phyloP scores from a whole-genome alignment of 73 alveolate species.

The Uronychia binucleata region DNA sequence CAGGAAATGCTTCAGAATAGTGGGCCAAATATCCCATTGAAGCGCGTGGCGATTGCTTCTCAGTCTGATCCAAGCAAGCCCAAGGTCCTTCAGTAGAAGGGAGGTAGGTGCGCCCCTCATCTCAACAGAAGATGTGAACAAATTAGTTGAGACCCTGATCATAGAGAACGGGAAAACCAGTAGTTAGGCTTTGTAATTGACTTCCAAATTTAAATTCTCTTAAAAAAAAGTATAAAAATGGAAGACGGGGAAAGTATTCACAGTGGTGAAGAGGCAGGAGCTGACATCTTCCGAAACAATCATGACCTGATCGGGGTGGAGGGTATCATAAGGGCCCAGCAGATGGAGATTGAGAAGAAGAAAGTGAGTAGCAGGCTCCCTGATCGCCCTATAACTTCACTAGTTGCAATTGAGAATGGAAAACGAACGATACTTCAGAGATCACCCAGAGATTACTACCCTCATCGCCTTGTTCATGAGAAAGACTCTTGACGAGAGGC shows the following conservation, averaged over 20 bases:
- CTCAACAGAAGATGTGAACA: neutral
- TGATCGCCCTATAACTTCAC: neutral
- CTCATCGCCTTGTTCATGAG: conserved; percentile 75
- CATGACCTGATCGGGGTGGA: conserved; percentile 71
- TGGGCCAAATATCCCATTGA: neutral
- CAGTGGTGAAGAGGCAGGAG: conserved; percentile 13
- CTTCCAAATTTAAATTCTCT: neutral
- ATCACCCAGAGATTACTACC: conserved; percentile 88
- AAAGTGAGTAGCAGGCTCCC: conserved; percentile 32
- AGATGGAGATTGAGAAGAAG: conserved; percentile 72
- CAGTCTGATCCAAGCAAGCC: neutral
- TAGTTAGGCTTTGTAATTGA: neutral
- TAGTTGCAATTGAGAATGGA: conserved; percentile 77
- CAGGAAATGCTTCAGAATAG: neutral
- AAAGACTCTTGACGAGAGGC: conserved; percentile 84
- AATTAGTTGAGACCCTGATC: neutral
- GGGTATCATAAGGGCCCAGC: conserved; percentile 63
- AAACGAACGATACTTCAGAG: conserved; percentile 86
- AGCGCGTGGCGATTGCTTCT: neutral
- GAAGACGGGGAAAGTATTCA: neutral
- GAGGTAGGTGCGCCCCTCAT: neutral
- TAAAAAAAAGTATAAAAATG: neutral
- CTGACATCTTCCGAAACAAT: conserved; percentile 52
- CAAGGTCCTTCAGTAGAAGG: neutral
- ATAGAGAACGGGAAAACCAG: neutral